These are phyloP conservation scores for Coniferiporia sulphurascens DNA, from an alignment of 1,284 basidiomycete genomes.

Conservation along the genomic window DNA sequence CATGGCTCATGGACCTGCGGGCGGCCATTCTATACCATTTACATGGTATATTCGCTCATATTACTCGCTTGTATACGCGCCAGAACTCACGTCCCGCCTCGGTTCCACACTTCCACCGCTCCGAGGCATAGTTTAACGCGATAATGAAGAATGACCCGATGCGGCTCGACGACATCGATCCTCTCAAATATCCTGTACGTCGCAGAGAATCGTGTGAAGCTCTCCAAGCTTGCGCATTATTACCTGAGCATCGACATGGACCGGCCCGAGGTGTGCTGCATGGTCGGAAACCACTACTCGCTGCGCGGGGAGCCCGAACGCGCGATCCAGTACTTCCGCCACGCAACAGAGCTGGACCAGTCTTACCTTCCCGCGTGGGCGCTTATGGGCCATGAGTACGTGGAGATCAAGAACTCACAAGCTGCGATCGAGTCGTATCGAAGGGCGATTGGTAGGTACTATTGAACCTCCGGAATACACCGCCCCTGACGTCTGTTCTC, in stretches of 20 bases:
- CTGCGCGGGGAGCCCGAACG: too few relatives aligned
- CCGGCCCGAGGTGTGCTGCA: too few relatives aligned
- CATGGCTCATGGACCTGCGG: too few relatives aligned
- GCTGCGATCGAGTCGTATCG: constrained; percentile 98
- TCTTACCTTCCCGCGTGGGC: constrained; percentile 98
- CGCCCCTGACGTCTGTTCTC: constrained; percentile 7
- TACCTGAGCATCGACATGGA: too few relatives aligned
- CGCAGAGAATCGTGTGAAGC: too few relatives aligned
- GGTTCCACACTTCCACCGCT: constrained; percentile 78
- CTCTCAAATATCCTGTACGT: too few relatives aligned
- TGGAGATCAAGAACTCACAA: constrained; percentile 98
- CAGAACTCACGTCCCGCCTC: neutral
- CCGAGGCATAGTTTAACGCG: constrained; percentile 79
- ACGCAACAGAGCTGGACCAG: constrained; percentile 90
- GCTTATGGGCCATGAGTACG: constrained; percentile 98
- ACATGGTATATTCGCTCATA: too few relatives aligned
- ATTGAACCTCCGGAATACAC: neutral
- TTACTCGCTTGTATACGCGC: too few relatives aligned
- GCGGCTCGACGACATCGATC: too few relatives aligned
- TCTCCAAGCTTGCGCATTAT: too few relatives aligned
- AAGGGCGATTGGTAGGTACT: constrained; percentile 79
- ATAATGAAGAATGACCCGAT: constrained; percentile 68
- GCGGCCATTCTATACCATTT: too few relatives aligned
- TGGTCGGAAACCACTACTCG: too few relatives aligned
- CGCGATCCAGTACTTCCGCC: constrained; percentile 90